These are phyloP conservation scores for Talaromyces sp. DNA, from an alignment of 2,329 filamentous ascomycete species.

Conservation along the genomic window DNA sequence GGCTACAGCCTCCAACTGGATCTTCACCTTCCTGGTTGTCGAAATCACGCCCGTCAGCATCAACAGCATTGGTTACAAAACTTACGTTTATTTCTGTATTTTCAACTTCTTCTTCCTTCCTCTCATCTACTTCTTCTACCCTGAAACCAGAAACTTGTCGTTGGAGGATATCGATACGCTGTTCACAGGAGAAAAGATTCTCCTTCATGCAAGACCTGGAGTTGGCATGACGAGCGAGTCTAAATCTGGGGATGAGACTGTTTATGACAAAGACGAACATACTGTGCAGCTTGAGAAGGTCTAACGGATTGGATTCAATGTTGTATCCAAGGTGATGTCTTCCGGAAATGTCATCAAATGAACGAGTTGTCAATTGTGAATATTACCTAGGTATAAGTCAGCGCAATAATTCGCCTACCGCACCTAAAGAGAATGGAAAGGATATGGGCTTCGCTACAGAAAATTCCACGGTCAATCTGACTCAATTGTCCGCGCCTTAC, in stretches of 20 bases:
- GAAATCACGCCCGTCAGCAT: conserved; percentile 11
- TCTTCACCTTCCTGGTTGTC: conserved; percentile 7
- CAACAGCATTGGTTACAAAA: conserved; percentile 12
- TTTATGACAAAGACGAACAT: background rate
- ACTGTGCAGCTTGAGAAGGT: conserved; percentile 3
- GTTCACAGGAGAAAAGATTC: conserved; percentile 12
- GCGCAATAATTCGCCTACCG: too few relatives aligned
- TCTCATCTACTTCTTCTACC: conserved; percentile 15
- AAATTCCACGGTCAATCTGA: too few relatives aligned
- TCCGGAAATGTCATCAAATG: background rate
- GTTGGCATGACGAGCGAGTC: background rate
- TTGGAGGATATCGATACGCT: conserved; percentile 12
- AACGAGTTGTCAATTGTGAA: background rate
- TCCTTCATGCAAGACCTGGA: conserved; percentile 3
- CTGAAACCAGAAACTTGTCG: conserved; percentile 9
- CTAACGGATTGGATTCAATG: background rate
- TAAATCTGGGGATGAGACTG: background rate
- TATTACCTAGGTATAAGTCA: too few relatives aligned
- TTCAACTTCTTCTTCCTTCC: conserved; percentile 12
- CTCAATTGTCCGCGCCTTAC: too few relatives aligned
- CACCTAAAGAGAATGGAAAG: too few relatives aligned
- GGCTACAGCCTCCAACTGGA: background rate
- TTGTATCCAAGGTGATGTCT: too few relatives aligned
- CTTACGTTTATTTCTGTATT: conserved; percentile 11
- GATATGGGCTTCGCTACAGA: too few relatives aligned